Evolutionary conservation across 2,329 filamentous ascomycete species (phyloP), one percentile per base, ranked within the genome.

Genomic region (Penicillium glabrum): DNA sequence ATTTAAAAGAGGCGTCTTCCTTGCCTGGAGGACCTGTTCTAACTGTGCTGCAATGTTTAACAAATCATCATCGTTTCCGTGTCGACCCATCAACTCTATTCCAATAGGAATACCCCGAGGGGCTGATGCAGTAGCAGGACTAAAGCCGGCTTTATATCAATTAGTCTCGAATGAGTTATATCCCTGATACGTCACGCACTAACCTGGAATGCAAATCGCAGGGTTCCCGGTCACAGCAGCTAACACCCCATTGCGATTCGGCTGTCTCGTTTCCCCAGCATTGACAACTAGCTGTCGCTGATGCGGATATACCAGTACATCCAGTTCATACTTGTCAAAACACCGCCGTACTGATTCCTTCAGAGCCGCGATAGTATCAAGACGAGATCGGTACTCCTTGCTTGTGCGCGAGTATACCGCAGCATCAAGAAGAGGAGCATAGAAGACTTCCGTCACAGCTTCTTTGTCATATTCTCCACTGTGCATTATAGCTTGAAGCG

Each of bases 251-350:
- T 85, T 89, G 2, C 86, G 76, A 1, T 85, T 85, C n/a, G 74
- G 74, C 70, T 89, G 86, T 0, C 79, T 81, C 0, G 80, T 75
- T 1, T 80, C 79, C 3, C 84, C 85, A 24, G 87, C 69, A 46
- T 80, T 79, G 2, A 87, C 84, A 6, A 86, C 83, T 1, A 88
- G 79, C 53, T 86, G 86, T 65, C 81, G 81, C 64, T 89, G 86
- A 66, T 88, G 81, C 0, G 86, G 86, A 69, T 88, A 89, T 62
- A 87, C 80, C 35, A 88, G 63, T 0, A 82, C 85, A 65, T 86
- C 82, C 14, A 89, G 75, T 0, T 69, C 58, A 59, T 84, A 73
- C 0, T 65, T 55, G 0, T 72, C 67, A 57, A 88, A 86, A 0
- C 83, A 84, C 3, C 70, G 59, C n/a, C 76, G 71, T 2, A 88